These are phyloP conservation scores for Polysphondylium violaceum DNA, from an alignment of 78 protist genomes.

Conservation along the genomic window DNA sequence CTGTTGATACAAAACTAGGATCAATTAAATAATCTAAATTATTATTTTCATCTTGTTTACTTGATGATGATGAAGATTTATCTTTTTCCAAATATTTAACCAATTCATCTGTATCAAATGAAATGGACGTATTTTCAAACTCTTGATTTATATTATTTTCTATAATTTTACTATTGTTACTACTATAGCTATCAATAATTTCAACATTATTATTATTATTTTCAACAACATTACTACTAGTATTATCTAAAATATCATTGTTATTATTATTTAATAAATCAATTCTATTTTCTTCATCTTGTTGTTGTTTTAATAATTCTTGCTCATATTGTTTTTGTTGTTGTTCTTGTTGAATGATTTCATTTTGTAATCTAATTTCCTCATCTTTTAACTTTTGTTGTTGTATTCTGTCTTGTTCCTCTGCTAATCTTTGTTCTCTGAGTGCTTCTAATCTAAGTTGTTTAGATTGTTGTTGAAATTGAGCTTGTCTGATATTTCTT, in stretches of 20 bases:
- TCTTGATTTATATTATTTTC: too few species aligned
- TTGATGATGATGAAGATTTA: too few species aligned
- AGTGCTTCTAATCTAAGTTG: slow-evolving; percentile 19
- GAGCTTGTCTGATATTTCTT: slow-evolving; percentile 9
- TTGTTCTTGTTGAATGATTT: slow-evolving; percentile 3
- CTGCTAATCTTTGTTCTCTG: not conserved
- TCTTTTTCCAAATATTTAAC: slow-evolving; percentile 5
- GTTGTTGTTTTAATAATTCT: too few species aligned
- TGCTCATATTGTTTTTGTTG: too few species aligned
- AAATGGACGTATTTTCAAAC: too few species aligned
- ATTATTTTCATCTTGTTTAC: too few species aligned
- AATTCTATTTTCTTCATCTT: not conserved
- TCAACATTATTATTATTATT: too few species aligned
- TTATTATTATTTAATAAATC: too few species aligned
- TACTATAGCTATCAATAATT: not conserved
- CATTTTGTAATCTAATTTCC: too few species aligned
- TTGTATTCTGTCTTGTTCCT: slow-evolving; percentile 2
- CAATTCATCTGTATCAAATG: slow-evolving; percentile 42
- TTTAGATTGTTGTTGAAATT: slow-evolving; percentile 29
- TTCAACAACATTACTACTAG: too few species aligned
- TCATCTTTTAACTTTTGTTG: slow-evolving; percentile 16
- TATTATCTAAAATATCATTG: too few species aligned
- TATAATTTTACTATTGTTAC: not conserved
- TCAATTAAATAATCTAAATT: slow-evolving; percentile 27
- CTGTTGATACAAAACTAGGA: slow-evolving; percentile 67